Evolutionary conservation across 768 basidiomycete genomes (phyloP), one percentile per base, ranked within the genome.

Genomic region (Russula sp.): DNA sequence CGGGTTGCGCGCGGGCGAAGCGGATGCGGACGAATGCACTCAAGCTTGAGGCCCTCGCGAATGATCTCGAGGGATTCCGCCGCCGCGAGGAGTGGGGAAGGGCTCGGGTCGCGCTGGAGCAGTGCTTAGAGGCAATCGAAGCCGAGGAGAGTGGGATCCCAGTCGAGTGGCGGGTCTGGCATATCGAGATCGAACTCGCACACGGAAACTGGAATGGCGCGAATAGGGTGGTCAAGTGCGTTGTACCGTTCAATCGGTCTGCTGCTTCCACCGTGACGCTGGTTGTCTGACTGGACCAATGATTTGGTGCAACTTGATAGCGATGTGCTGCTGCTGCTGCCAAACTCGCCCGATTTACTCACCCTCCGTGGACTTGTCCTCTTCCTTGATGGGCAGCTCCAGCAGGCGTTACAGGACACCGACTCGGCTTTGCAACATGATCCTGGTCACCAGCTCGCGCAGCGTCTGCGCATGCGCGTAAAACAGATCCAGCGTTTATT

Each of bases 401-500:
- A 88, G 1, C 83, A 87, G 67, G 84, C 90, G 2, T 74, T 87
- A 36, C 83, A 86, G 63, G 90, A 94, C 66, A 79, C 79, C 38
- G 77, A 80, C 56, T 83, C 82, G 11, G 90, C 91, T 0, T 79
- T 95, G 7, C 81, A 87, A 25, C 75, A 86, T 36, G 93, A 94
- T 70, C 93, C 92, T 0, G 87, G 86, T 13, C 82, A 89, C 67
- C 83, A 83, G 61, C 76, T 76, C 7, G 90, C 91, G 0, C 82
- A 84, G 61, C 80, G 79, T 47, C 74, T 93, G 57, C 81, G 92
- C 46, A 88, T 85, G 71, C 83, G 89, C 7, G 79, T 90, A n/a
- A 88, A 87, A 67, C 87, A 89, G 38, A 83, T 95, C 18, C 92
- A 95, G 63, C 77, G 83, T 60, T 70, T 88, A 46, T 94, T 94